Base-by-base conservation (phyloP, 257 asterid species). In the Rehmannia glutinosa region DNA sequence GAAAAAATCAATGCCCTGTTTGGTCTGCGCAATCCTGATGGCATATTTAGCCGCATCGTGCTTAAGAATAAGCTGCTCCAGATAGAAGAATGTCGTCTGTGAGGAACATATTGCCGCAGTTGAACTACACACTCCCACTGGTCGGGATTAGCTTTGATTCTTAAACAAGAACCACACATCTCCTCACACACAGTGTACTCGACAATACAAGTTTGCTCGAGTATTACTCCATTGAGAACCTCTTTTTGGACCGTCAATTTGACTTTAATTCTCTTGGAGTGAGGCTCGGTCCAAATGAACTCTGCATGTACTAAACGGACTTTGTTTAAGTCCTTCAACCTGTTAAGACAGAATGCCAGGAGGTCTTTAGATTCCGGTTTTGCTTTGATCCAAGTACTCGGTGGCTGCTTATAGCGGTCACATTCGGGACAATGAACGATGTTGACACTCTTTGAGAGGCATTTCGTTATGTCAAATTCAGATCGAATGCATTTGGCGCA, bases 161-260 rank as follows among this genome's bases (percentile, higher is more conserved):
- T n/a, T n/a, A n/a, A n/a, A n/a, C n/a, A n/a, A 73, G 58, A 58
- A 74, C 74, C 79, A 19, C 84, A 80, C 81, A 80, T 72, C 67
- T 80, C 72, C 12, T 72, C 81, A 33, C 68, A 72, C 41, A 76
- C 78, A 24, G 57, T 64, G 64, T 75, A 80, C 62, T 75, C 84
- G 3, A 73, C 80, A 0, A 30, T 39, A 30, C 66, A 73, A 11
- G 73, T 52, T 41, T 80, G 78, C 53, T 76, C 77, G 6, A 78
- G 75, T 16, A 73, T 25, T 2, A 69, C 79, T 12, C 83, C 83
- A 21, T 67, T 64, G 15, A 72, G 71, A 7, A 72, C 80, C 56
- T 80, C 82, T 41, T 80, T 76, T 17, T 73, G 82, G 9, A 45
- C 21, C 23, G 2, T 5, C 2, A 77, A 49, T 42, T 62, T 77